A percentile compares a stretch with the other conserved stretches of the same genome.
phyloP scores from a whole-genome alignment of 2,329 filamentous ascomycete species.

The Diaporthe sp. region DNA sequence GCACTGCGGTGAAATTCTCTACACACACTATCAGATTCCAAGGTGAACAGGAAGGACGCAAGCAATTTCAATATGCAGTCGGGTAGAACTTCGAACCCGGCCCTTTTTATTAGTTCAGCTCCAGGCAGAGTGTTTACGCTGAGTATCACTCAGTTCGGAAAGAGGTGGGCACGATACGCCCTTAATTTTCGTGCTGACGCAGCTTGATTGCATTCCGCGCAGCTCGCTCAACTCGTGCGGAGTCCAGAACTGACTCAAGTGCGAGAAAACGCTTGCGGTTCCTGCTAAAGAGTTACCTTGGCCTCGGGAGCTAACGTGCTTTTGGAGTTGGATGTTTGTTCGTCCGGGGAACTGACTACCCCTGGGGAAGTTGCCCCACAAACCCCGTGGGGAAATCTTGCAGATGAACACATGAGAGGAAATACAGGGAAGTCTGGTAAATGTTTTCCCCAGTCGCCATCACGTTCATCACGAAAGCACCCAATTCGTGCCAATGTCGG shows the following conservation, averaged over 20 bases:
- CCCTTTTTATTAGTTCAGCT: not conserved
- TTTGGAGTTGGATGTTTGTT: not conserved
- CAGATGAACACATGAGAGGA: not conserved
- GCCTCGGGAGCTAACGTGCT: not conserved
- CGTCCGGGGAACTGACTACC: slow-evolving; percentile 17
- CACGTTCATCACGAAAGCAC: not conserved
- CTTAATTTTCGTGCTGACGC: slow-evolving; percentile 1
- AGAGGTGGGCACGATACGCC: slow-evolving; percentile 15
- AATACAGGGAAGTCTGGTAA: slow-evolving; percentile 14
- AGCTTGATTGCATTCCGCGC: not conserved
- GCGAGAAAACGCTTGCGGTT: not conserved
- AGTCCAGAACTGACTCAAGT: slow-evolving; percentile 16
- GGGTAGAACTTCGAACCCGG: not conserved
- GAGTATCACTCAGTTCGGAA: not conserved
- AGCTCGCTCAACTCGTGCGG: slow-evolving; percentile 9
- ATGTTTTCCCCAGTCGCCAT: slow-evolving; percentile 18
- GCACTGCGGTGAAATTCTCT: not conserved
- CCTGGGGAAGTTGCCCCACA: slow-evolving; percentile 1
- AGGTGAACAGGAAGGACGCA: not conserved
- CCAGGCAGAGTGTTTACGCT: slow-evolving; percentile 23
- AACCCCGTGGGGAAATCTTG: slow-evolving; percentile 16
- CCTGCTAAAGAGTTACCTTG: not conserved
- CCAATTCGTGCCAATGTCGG: slow-evolving; percentile 6
- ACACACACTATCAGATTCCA: not conserved
- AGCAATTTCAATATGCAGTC: not conserved